Base-by-base conservation (phyloP, 2,329 filamentous ascomycete species). In the Aspergillus aculeatinus region DNA sequence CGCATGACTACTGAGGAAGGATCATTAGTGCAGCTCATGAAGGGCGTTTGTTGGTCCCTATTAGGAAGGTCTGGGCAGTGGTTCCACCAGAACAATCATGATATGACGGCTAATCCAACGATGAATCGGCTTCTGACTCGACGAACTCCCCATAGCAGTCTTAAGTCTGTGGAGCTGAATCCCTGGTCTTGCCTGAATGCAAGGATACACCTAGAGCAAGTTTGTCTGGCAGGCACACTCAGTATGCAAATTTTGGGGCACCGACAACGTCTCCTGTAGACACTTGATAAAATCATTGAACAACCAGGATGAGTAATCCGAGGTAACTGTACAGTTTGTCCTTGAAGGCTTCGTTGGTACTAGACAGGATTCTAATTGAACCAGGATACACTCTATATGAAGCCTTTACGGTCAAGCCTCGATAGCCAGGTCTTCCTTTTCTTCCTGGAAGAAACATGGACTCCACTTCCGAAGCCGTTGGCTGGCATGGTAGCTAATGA, bases 41-140 rank as follows among this genome's bases (percentile, higher is more conserved):
- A 23, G 16, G 29, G 19, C 53, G 44, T 48, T 42, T 55, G 33
- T 6, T 33, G 19, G 11, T n/a, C 42, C 48, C 27, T 21, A 23
- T 55, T 55, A 25, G 53, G 53, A 55, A 55, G 44, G 27, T 48
- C 31, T 55, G 53, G 42, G 53, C 53, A 21, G n/a, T 16, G 53
- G 29, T 31, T 35, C 42, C 53, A 55, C 53, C 27, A 9, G 19
- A 47, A 19, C 10, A 21, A 48, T 21, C 31, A 48, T 48, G n/a
- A 35, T 55, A 55, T 35, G 42, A 33, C 31, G 27, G 27, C 48
- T 23, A 19, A 35, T 48, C 25, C 39, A 44, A 16, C 31, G 7
- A 12, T 35, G 27, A 48, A 29, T 16, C 29, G 5, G 19, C 31
- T 25, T 47, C 27, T 55, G 44, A 33, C 53, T 35, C 53, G 42